Evolutionary conservation across 495 filamentous ascomycete species (phyloP), one percentile per base, ranked within the genome.

Genomic region (Xanthoparmelia taractica): DNA sequence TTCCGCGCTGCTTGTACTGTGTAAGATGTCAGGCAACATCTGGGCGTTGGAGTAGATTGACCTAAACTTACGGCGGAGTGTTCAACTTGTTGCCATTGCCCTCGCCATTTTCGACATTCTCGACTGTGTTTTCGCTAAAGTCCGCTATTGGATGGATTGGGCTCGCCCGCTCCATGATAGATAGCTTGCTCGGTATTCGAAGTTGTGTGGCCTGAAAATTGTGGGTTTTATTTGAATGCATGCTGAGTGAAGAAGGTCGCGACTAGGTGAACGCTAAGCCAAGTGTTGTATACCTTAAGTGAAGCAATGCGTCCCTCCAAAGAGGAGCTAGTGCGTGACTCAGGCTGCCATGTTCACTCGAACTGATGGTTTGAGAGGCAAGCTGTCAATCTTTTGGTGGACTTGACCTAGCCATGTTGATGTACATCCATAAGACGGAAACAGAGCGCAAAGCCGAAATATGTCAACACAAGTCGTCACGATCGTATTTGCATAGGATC

Each of bases 241-340:
- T 54, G 29, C 10, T 34, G 29, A 33, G 29, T 8, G 13, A 20
- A 54, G 33, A 23, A 2, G 15, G 13, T 54, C 29, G 4, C 15
- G 50, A 54, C 50, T 54, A 54, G 50, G 27, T 33, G 29, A 4
- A 54, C 50, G 50, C 50, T 54, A 54, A 54, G 50, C 29, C 33
- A 20, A 10, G 50, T 54, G 50, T 54, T 54, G 29, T 54, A 11
- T 6, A n/a, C n/a, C n/a, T n/a, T n/a, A 54, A 33, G 29, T 54
- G 50, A 54, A 54, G 50, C 27, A 60, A 33, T 38, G 29, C 29
- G 27, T 12, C 23, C 18, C 8, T 2, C 38, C 29, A 27, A 6
- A 8, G 12, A 17, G 15, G 12, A 17, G 15, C 15, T 17, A 23
- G 8, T 18, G 58, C 29, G 8, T 23, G 11, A 12, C 12, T 36